Evolutionary conservation across 306 rosid genomes (phyloP).

Genomic region (Fragaria nilgerrensis): DNA sequence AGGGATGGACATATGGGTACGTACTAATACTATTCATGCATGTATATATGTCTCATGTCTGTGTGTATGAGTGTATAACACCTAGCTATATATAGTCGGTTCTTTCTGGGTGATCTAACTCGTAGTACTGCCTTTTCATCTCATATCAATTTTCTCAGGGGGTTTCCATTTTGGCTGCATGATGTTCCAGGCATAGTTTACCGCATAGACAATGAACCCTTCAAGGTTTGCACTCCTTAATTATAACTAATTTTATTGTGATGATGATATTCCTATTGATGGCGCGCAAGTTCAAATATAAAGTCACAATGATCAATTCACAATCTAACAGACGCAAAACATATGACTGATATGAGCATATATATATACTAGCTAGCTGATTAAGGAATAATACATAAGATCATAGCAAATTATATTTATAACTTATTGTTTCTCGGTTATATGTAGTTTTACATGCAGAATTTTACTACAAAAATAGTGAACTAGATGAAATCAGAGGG

Average conservation of each 20-base stretch:
- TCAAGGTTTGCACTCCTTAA: slow-evolving; percentile 44
- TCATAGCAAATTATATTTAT: too few species aligned
- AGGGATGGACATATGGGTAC: slow-evolving; percentile 77
- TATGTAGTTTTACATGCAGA: slow-evolving; percentile 67
- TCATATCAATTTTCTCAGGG: slow-evolving; percentile 28
- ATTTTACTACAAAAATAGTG: slow-evolving; percentile 65
- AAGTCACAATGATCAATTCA: neutral
- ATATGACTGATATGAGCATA: too few species aligned
- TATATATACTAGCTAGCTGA: too few species aligned
- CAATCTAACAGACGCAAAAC: too few species aligned
- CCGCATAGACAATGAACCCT: slow-evolving; percentile 70
- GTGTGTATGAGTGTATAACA: too few species aligned
- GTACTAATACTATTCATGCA: neutral
- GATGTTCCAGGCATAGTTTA: slow-evolving; percentile 63
- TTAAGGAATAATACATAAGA: too few species aligned
- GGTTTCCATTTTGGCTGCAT: slow-evolving; percentile 78
- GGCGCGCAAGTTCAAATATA: too few species aligned
- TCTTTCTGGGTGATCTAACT: neutral
- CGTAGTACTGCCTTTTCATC: neutral
- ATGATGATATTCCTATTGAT: too few species aligned
- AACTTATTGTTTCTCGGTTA: neutral
- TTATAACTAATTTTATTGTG: neutral
- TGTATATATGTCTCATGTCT: neutral
- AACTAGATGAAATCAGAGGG: too few species aligned
- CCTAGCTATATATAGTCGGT: neutral